phyloP scores from a whole-genome alignment of 1,284 basidiomycete genomes.

The Golubevia pallescens region DNA sequence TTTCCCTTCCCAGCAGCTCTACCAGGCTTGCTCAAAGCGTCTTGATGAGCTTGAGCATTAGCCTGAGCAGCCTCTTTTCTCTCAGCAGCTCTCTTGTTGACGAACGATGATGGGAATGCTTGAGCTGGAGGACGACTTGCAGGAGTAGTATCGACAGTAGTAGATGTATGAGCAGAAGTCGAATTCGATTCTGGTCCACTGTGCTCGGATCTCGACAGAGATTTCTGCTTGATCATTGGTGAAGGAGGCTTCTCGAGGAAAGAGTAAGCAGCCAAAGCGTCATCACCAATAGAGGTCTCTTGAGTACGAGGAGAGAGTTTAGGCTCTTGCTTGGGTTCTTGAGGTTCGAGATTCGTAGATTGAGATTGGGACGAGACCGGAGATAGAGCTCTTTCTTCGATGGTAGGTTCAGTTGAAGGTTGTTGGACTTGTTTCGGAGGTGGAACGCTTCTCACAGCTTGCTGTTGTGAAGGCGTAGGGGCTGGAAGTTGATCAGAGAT shows the following conservation, averaged over 20 bases:
- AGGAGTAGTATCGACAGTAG: slow-evolving; percentile 2
- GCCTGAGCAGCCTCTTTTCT: slow-evolving; percentile 49
- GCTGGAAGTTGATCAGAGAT: slow-evolving; percentile 51
- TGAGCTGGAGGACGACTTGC: slow-evolving; percentile 7
- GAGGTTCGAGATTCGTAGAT: too few species aligned
- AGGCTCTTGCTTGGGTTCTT: too few species aligned
- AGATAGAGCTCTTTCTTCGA: slow-evolving; percentile 20
- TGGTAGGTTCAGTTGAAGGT: slow-evolving; percentile 20
- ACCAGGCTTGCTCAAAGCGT: slow-evolving; percentile 40
- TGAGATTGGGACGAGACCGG: slow-evolving; percentile 2
- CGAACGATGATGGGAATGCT: slow-evolving; percentile 5
- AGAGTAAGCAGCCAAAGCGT: slow-evolving; percentile 49
- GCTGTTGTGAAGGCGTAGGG: neutral
- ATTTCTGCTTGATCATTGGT: slow-evolving; percentile 16
- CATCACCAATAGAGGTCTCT: slow-evolving; percentile 16
- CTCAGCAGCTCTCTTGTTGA: slow-evolving; percentile 19
- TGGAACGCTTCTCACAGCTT: neutral
- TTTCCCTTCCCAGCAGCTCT: slow-evolving; percentile 26
- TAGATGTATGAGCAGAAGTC: neutral
- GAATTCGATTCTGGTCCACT: neutral
- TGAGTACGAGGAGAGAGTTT: too few species aligned
- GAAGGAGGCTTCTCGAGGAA: slow-evolving; percentile 51
- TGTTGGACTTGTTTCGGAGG: neutral
- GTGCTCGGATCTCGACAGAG: neutral
- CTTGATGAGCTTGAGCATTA: slow-evolving; percentile 45